phyloP scores from a whole-genome alignment of 345 rosid genomes.

The Physaria fendleri region DNA sequence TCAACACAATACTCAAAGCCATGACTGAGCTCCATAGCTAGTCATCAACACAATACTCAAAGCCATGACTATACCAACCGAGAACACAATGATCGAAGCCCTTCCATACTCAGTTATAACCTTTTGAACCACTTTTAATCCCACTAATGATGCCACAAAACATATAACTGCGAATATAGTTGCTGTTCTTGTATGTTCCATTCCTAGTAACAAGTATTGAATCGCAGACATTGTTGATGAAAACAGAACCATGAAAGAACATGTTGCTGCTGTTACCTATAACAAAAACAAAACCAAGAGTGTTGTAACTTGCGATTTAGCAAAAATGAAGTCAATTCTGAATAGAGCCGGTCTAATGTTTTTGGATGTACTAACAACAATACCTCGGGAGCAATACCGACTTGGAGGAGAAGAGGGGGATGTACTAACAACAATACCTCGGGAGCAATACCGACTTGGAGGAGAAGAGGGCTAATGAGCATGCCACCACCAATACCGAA shows the following conservation, averaged over 20 bases:
- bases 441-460: constrained; percentile 61
- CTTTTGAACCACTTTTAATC: constrained; percentile 52
- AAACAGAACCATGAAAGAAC: constrained; percentile 30
- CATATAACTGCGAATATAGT: constrained; percentile 46
- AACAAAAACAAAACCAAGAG: background rate
- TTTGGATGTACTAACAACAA: no score
- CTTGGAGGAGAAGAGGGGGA: constrained; percentile 80
- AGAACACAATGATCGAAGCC: constrained; percentile 73
- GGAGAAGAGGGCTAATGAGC: constrained; percentile 82
- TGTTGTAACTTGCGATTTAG: background rate
- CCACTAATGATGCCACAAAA: constrained; percentile 54
- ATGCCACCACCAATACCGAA: constrained; percentile 86
- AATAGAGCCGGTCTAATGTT: no score
- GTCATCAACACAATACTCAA: constrained; percentile 56
- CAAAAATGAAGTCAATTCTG: background rate
- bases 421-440: no score
- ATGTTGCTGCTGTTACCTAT: constrained; percentile 65
- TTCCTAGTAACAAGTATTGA: constrained; percentile 56
- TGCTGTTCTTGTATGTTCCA: constrained; percentile 47
- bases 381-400: constrained; percentile 66
- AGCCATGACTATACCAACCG: constrained; percentile 63
- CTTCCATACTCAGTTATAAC: constrained; percentile 49
- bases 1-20: no score
- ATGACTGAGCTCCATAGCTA: no score
- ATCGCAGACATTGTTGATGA: constrained; percentile 33